phyloP scores from a whole-genome alignment of 2,329 filamentous ascomycete species.

The Fusarium burgessii region DNA sequence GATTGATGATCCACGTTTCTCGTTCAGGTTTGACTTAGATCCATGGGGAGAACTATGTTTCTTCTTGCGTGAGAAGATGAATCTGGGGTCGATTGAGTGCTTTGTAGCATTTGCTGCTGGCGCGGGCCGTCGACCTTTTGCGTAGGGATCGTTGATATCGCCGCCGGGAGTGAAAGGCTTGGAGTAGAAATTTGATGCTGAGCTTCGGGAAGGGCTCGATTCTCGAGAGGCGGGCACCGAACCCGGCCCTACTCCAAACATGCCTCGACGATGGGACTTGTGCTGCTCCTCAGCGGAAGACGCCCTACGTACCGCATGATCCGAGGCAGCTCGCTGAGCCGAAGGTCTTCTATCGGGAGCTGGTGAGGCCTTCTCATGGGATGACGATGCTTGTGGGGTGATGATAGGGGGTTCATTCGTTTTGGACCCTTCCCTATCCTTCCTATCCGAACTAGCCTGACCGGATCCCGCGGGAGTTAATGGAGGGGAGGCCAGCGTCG shows the following conservation, averaged over 20 bases:
- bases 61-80: conserved; percentile 85
- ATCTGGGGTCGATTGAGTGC: conserved; percentile 78
- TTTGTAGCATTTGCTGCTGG: conserved; percentile 73
- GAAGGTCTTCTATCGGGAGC: conserved; percentile 56
- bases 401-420: conserved; percentile 63
- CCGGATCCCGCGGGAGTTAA: conserved; percentile 85
- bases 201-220: conserved; percentile 72
- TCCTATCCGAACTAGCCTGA: conserved; percentile 50
- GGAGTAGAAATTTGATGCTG: conserved; percentile 73
- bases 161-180: conserved; percentile 83
- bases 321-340: conserved; percentile 58
- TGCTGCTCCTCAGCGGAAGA: conserved; percentile 56
- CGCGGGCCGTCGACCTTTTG: conserved; percentile 81
- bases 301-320: conserved; percentile 57
- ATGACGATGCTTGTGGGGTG: conserved; percentile 75
- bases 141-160: conserved; percentile 86
- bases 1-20: conserved; percentile 65
- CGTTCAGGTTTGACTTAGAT: conserved; percentile 64
- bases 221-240: conserved; percentile 71
- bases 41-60: conserved; percentile 68
- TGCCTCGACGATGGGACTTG: conserved; percentile 63
- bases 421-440: conserved; percentile 52
- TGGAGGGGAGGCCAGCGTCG: conserved; percentile 86
- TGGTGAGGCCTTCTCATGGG: conserved; percentile 63
- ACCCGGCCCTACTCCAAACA: conserved; percentile 65